Base-by-base conservation (phyloP, 495 filamentous ascomycete species). In the Amorphotheca resinae region DNA sequence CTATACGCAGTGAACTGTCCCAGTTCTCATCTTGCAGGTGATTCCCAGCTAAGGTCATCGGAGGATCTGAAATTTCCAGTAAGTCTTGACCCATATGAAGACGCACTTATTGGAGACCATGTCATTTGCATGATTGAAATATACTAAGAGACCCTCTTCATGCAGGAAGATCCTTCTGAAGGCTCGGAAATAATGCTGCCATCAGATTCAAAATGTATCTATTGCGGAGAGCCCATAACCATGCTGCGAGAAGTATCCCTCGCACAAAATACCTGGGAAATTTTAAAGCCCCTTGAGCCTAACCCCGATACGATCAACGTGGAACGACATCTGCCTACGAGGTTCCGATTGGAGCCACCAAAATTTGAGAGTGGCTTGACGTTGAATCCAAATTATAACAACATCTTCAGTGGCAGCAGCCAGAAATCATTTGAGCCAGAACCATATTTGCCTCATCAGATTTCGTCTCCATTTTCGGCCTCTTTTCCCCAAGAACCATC, bases 291-390 rank as follows among this genome's bases (percentile, higher is more conserved):
- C 1, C 52, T 64, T 14, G 57, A 57, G 5, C 45, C 52, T 8
- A 57, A 59, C 32, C 54, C 54, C 2, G 61, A 62, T 40, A 55
- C 57, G 1, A 54, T 64, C 32, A 58, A 59, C 37, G 49, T 62
- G 21, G 59, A 64, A 41, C 41, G 61, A 2, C 61, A 64, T 41
- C 37, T 60, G 11, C 52, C 53, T 17, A 55, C 44, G 1, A 48
- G 56, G 25, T 64, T 64, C 41, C 59, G 60, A 14, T 30, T 60
- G 8, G 23, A 20, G 11, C 52, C 59, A 2, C 55, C 59, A 14
- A 62, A 52, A 23, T 9, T 45, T 21, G 55, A 64, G 5, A 38
- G 42, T 7, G 34, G 44, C 9, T 52, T 49, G 16, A n/a, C 43
- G 17, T 46, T 50, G 37, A 28, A 47, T 33, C 25, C 46, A 0